Evolutionary conservation across 768 basidiomycete genomes (phyloP).

Genomic region (Boletellus sp.): DNA sequence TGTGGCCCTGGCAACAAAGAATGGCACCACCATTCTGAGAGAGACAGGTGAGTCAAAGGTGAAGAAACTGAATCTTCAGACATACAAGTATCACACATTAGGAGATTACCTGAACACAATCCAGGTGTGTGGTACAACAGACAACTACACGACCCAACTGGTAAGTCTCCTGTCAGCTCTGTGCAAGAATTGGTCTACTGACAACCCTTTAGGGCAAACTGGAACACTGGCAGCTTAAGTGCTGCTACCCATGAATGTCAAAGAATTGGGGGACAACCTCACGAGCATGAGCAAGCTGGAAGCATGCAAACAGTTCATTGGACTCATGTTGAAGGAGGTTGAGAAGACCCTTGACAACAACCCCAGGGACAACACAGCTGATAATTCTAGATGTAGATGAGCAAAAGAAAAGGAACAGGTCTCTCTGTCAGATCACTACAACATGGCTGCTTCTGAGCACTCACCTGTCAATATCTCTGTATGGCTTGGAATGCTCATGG

Average conservation of each 20-base stretch:
- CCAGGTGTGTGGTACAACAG: conserved; percentile 30
- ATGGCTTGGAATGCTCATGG: no score
- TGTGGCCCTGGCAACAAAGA: background rate
- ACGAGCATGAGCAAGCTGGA: background rate
- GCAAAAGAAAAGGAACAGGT: no score
- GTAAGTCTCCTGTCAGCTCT: conserved; percentile 23
- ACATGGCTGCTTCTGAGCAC: no score
- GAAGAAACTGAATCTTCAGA: conserved; percentile 9
- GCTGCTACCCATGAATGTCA: conserved; percentile 22
- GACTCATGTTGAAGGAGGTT: background rate
- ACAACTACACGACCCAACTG: conserved; percentile 34
- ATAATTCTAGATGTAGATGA: no score
- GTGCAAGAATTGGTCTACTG: no score
- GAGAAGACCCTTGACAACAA: no score
- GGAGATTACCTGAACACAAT: conserved; percentile 13
- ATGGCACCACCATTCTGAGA: background rate
- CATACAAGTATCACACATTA: conserved; percentile 17
- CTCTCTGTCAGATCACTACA: no score
- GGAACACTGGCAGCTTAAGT: conserved; percentile 35
- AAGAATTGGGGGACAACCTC: background rate
- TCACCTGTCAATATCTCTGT: no score
- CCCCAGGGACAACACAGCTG: no score
- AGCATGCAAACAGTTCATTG: background rate
- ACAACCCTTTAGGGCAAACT: conserved; percentile 34
- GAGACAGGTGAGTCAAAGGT: background rate